These are phyloP conservation scores for Xylaria venustula DNA, from an alignment of 495 filamentous ascomycete genomes.

Conservation along the genomic window DNA sequence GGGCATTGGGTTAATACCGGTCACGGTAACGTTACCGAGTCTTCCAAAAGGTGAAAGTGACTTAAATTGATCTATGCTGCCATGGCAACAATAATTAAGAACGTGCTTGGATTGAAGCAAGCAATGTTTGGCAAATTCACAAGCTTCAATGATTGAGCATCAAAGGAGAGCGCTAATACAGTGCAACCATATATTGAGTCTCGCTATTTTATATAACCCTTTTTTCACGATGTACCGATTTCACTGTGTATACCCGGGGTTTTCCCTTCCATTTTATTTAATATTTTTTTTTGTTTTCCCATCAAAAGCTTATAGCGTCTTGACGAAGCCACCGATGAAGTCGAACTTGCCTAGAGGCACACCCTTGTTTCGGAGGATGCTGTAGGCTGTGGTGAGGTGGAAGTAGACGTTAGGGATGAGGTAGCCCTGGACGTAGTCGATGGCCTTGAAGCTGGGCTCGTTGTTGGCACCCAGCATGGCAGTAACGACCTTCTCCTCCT, in stretches of 20 bases:
- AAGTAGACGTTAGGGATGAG: conserved; percentile 58
- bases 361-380: conserved; percentile 54
- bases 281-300: background rate
- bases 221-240: background rate
- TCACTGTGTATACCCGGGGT: too few relatives aligned
- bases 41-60: too few relatives aligned
- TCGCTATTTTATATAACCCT: background rate
- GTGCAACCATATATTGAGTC: conserved; percentile 3
- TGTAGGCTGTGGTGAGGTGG: conserved; percentile 56
- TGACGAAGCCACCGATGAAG: conserved; percentile 39
- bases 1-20: conserved; percentile 45
- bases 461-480: conserved; percentile 22
- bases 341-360: conserved; percentile 57
- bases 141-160: too few relatives aligned
- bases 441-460: background rate
- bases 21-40: background rate
- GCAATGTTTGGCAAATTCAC: too few relatives aligned
- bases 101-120: too few relatives aligned
- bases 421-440: conserved; percentile 36
- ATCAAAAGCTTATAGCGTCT: background rate
- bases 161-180: too few relatives aligned
- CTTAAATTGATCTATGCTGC: too few relatives aligned
- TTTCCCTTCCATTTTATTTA: background rate
- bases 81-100: too few relatives aligned
- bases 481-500: conserved; percentile 31